Percentiles rank a stretch among this genome's conserved stretches.
Evolutionary conservation across 495 filamentous ascomycete species (phyloP).

Genomic region (Xylaria flabelliformis): DNA sequence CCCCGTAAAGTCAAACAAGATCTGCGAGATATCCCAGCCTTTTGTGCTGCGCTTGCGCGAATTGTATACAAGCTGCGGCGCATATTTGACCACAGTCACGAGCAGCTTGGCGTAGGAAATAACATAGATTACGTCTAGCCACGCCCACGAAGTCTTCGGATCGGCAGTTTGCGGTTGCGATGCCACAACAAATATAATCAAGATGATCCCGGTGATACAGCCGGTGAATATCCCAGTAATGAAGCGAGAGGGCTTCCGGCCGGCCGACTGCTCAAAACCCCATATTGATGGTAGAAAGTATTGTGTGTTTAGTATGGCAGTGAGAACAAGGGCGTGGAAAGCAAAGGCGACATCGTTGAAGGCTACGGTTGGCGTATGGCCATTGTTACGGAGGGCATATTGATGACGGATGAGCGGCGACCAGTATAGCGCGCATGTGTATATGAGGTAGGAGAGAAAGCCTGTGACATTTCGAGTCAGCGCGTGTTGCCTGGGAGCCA

Average conservation of each 20-base stretch:
- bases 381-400: conserved; percentile 80
- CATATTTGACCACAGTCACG: conserved; percentile 88
- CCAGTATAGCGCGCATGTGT: conserved; percentile 74
- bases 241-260: conserved; percentile 63
- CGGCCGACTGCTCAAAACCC: conserved; percentile 70
- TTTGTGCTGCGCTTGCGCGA: conserved; percentile 79
- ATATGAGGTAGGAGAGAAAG: conserved; percentile 79
- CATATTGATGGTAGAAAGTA: conserved; percentile 73
- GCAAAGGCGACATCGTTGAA: conserved; percentile 92
- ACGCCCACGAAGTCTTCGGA: conserved; percentile 47
- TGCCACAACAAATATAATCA: conserved; percentile 63
- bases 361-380: conserved; percentile 79
- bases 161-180: conserved; percentile 59
- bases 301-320: conserved; percentile 70
- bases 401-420: conserved; percentile 77
- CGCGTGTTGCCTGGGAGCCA: conserved; percentile 48
- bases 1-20: conserved; percentile 83
- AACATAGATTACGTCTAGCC: conserved; percentile 68
- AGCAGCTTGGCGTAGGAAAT: conserved; percentile 88
- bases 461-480: conserved; percentile 49
- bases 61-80: conserved; percentile 84
- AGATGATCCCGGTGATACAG: conserved; percentile 62
- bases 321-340: conserved; percentile 73
- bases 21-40: conserved; percentile 87
- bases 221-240: conserved; percentile 73